phyloP scores from a whole-genome alignment of 345 rosid species.

The Brassica incana region DNA sequence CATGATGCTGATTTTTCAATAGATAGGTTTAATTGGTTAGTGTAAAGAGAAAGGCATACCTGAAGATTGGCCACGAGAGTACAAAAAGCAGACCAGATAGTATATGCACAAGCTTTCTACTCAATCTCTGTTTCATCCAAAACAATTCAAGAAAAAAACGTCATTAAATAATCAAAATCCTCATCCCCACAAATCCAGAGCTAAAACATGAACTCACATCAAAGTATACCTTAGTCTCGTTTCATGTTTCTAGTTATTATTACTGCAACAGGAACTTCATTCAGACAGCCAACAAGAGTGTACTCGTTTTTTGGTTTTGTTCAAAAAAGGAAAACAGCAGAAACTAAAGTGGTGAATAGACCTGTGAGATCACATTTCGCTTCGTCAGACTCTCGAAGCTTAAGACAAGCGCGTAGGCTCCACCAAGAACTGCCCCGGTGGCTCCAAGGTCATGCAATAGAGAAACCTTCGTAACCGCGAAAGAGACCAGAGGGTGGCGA shows the following conservation, averaged over 20 bases:
- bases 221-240: neutral
- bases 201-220: neutral
- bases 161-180: neutral
- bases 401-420: conserved; percentile 71
- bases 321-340: neutral
- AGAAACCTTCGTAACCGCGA: conserved; percentile 21
- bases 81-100: conserved; percentile 76
- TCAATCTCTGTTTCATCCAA: conserved; percentile 50
- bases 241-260: neutral
- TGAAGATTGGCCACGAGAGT: conserved; percentile 81
- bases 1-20: conserved; percentile 10
- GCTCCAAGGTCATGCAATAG: conserved; percentile 68
- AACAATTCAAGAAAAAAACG: neutral
- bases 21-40: neutral
- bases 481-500: conserved; percentile 20
- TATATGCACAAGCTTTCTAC: conserved; percentile 87
- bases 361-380: conserved; percentile 68
- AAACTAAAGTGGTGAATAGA: neutral
- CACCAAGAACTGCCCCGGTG: conserved; percentile 63
- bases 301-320: neutral
- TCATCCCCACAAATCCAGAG: neutral
- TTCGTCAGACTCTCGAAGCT: conserved; percentile 66
- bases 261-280: neutral
- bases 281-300: neutral
- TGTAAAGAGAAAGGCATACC: conserved; percentile 43